phyloP scores from a whole-genome alignment of 805 yeast species.

The Saccharomyces eubayanus region DNA sequence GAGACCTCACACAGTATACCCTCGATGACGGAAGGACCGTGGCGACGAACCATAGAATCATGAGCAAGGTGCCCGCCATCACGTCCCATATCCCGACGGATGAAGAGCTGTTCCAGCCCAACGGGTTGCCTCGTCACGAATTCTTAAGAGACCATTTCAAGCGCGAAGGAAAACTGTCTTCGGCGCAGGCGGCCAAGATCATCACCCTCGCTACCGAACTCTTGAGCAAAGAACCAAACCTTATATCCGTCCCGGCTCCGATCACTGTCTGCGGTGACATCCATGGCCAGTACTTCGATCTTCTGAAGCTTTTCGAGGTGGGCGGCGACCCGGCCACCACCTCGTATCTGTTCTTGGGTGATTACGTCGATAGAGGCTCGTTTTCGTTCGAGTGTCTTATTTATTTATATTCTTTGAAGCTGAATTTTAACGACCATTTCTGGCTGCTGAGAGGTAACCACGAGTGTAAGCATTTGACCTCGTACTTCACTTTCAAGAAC shows the following conservation, averaged over 20 bases:
- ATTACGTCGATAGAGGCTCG: conserved; percentile 91
- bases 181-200: conserved; percentile 62
- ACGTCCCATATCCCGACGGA: conserved; percentile 58
- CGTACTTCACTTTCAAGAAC: conserved; percentile 83
- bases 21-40: conserved; percentile 44
- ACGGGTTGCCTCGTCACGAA: conserved; percentile 63
- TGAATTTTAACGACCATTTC: conserved; percentile 63
- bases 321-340: conserved; percentile 83
- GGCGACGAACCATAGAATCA: conserved; percentile 45
- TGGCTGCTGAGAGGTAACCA: conserved; percentile 90
- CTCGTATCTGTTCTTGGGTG: conserved; percentile 79
- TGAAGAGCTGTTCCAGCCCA: conserved; percentile 49
- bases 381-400: conserved; percentile 78
- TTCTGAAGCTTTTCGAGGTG: conserved; percentile 83
- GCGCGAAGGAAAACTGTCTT: conserved; percentile 71
- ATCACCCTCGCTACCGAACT: conserved; percentile 55
- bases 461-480: conserved; percentile 88
- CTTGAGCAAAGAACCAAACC: conserved; percentile 65
- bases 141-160: conserved; percentile 67
- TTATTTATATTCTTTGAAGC: conserved; percentile 68
- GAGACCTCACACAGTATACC: conserved; percentile 35
- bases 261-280: conserved; percentile 94
- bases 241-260: conserved; percentile 80
- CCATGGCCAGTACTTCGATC: conserved; percentile 92
- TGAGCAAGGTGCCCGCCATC: conserved; percentile 53